These are phyloP conservation scores for Scheffersomyces lignicola DNA, from an alignment of 1,139 yeast species.

Conservation along the genomic window DNA sequence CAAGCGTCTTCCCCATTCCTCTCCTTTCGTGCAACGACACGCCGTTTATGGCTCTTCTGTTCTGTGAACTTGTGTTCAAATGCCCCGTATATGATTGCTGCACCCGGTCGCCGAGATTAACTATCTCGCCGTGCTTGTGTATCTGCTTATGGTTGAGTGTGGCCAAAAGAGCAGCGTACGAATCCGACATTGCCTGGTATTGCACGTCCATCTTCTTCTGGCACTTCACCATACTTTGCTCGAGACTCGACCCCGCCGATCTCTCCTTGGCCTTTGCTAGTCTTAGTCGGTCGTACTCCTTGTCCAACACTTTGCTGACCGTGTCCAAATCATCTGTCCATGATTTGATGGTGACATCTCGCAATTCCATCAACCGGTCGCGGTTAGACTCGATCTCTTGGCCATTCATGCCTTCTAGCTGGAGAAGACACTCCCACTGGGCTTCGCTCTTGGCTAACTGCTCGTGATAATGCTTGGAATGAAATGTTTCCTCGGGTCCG, in stretches of 20 bases:
- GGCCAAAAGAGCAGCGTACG: constrained; percentile 17
- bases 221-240: constrained; percentile 15
- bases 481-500: constrained; percentile 27
- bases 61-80: constrained; percentile 6
- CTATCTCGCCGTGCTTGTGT: constrained; percentile 38
- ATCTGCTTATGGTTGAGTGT: constrained; percentile 20
- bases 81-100: constrained; percentile 4
- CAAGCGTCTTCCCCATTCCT: constrained; percentile 32
- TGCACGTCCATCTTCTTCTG: constrained; percentile 27
- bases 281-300: neutral
- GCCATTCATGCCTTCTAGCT: constrained; percentile 7
- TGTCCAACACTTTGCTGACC: neutral
- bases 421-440: constrained; percentile 34
- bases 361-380: constrained; percentile 9
- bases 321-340: neutral
- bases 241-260: constrained; percentile 4
- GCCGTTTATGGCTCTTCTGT: constrained; percentile 17
- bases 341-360: neutral
- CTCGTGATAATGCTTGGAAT: constrained; percentile 29
- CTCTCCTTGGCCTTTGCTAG: constrained; percentile 4
- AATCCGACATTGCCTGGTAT: constrained; percentile 20
- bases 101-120: constrained; percentile 13
- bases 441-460: constrained; percentile 31
- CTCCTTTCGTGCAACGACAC: constrained; percentile 26
- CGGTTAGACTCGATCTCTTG: constrained; percentile 1